These are phyloP conservation scores for Suhomyces maxii DNA, from an alignment of 1,139 yeast genomes.

Conservation along the genomic window DNA sequence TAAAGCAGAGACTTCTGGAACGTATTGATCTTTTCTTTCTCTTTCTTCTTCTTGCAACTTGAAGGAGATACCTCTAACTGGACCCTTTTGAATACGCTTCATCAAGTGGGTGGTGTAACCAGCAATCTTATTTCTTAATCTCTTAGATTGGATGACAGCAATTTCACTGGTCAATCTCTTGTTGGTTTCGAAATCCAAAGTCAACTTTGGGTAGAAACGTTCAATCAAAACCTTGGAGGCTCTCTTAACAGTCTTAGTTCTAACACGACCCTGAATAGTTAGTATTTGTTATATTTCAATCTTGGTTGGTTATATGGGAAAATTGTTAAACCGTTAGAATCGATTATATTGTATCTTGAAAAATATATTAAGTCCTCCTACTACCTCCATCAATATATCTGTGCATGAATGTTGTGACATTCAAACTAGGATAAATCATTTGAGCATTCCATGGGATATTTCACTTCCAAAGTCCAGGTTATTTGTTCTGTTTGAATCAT, in stretches of 20 bases:
- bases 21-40: conserved; percentile 99
- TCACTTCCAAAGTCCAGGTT: too few relatives aligned
- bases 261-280: conserved; percentile 83
- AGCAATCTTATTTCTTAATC: conserved; percentile 99
- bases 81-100: conserved; percentile 99
- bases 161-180: conserved; percentile 98
- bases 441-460: too few relatives aligned
- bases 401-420: too few relatives aligned
- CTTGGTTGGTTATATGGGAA: too few relatives aligned
- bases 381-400: too few relatives aligned
- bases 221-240: conserved; percentile 99
- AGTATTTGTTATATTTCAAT: conserved; percentile 19
- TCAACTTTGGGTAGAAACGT: conserved; percentile 99
- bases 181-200: conserved; percentile 99
- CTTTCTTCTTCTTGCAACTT: conserved; percentile 99
- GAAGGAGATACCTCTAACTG: conserved; percentile 99
- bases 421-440: too few relatives aligned
- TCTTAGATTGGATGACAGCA: conserved; percentile 98
- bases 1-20: conserved; percentile 99
- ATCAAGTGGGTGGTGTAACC: conserved; percentile 99
- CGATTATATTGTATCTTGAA: too few relatives aligned
- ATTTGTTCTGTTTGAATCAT: too few relatives aligned
- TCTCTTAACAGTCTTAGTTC: conserved; percentile 99
- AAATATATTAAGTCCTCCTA: too few relatives aligned
- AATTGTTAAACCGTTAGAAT: too few relatives aligned